phyloP scores from a whole-genome alignment of 768 basidiomycete genomes.

The Pleurotus citrinopileatus region DNA sequence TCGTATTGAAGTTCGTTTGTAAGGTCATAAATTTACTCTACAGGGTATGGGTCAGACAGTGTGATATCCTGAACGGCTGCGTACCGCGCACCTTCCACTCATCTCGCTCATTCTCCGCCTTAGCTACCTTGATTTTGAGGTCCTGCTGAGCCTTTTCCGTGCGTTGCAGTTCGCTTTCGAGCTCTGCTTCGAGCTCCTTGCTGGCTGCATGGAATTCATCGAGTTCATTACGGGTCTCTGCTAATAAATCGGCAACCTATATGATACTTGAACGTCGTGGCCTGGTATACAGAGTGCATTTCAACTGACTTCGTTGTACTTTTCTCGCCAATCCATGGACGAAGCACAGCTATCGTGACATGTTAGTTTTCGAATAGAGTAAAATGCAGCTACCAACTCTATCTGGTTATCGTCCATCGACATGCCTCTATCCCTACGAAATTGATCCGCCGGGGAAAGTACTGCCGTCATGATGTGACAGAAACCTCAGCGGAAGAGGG shows the following conservation, averaged over 20 bases:
- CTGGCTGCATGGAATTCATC: constrained; percentile 85
- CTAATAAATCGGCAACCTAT: constrained; percentile 75
- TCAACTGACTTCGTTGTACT: constrained; percentile 63
- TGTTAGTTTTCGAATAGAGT: constrained; percentile 7
- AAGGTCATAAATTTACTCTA: constrained; percentile 84
- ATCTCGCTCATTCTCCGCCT: constrained; percentile 74
- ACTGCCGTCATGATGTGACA: constrained; percentile 62
- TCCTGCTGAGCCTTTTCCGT: constrained; percentile 86
- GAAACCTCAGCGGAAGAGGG: constrained; percentile 10
- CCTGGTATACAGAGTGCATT: neutral
- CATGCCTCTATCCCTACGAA: constrained; percentile 59
- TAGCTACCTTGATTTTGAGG: constrained; percentile 66
- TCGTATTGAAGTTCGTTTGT: constrained; percentile 88
- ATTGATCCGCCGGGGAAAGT: constrained; percentile 54
- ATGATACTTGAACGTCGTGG: constrained; percentile 8
- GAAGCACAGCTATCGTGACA: constrained; percentile 16
- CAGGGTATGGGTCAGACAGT: constrained; percentile 4
- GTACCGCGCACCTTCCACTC: constrained; percentile 82
- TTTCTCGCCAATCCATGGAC: constrained; percentile 69
- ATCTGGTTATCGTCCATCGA: constrained; percentile 65
- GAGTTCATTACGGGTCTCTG: constrained; percentile 81
- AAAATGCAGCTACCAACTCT: constrained; percentile 36
- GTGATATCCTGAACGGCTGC: neutral
- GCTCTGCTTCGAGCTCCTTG: constrained; percentile 90
- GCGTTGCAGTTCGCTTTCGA: constrained; percentile 86